Evolutionary conservation across 192 early-diverging fungal species (phyloP).

Genomic region (Backusella luteola): DNA sequence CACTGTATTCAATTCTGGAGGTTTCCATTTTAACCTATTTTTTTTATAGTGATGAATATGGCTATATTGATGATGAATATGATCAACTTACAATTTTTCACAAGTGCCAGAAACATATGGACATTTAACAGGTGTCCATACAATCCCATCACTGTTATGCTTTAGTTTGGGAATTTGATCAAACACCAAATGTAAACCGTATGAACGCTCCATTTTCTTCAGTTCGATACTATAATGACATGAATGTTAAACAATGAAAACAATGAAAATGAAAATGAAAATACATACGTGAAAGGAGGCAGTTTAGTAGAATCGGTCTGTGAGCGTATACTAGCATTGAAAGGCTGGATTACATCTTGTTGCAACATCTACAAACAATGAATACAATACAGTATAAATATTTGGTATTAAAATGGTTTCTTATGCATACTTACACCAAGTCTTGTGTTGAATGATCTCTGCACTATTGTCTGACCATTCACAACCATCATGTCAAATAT

Average conservation of each 20-base stretch:
- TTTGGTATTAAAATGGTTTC: too few species aligned
- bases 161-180: conserved; percentile 61
- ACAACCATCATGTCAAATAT: conserved; percentile 66
- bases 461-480: conserved; percentile 55
- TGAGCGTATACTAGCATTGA: conserved; percentile 39
- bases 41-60: background rate
- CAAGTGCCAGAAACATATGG: conserved; percentile 55
- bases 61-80: background rate
- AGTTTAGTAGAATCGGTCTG: conserved; percentile 37
- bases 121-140: conserved; percentile 65
- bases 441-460: conserved; percentile 59
- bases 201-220: conserved; percentile 58
- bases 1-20: conserved; percentile 45
- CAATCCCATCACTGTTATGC: conserved; percentile 69
- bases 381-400: conserved; percentile 7
- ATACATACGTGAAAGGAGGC: conserved; percentile 60
- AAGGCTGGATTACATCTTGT: conserved; percentile 62
- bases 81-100: conserved; percentile 47
- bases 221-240: conserved; percentile 48
- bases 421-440: conserved; percentile 55
- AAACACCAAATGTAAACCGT: conserved; percentile 55
- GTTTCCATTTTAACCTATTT: conserved; percentile 64
- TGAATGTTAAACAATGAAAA: background rate
- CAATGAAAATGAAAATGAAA: background rate
- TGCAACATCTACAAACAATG: conserved; percentile 53